These are phyloP conservation scores for Pilasporangium apinafurcum DNA, from an alignment of 352 stramenopile species.

Conservation along the genomic window DNA sequence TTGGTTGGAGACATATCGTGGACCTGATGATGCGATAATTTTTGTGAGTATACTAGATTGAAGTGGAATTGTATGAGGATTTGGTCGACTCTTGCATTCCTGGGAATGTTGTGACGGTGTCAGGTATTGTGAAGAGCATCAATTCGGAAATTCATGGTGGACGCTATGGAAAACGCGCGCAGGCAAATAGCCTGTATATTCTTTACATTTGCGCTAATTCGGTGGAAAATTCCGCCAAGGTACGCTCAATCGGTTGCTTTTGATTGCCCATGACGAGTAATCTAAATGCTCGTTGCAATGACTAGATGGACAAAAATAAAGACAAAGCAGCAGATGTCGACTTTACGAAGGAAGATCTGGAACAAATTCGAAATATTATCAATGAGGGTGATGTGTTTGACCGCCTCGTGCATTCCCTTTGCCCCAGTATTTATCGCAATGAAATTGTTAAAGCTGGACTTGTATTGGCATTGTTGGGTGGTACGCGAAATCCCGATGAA, in stretches of 20 bases:
- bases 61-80: conserved; percentile 87
- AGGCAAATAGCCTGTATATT: conserved; percentile 90
- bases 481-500: conserved; percentile 71
- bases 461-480: conserved; percentile 93
- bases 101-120: conserved; percentile 93
- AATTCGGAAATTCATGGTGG: conserved; percentile 92
- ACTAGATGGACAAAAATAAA: conserved; percentile 29
- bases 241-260: conserved; percentile 6
- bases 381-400: conserved; percentile 89
- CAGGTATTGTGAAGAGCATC: conserved; percentile 92
- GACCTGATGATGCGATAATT: too few species aligned
- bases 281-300: not conserved
- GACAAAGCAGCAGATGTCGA: conserved; percentile 51
- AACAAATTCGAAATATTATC: conserved; percentile 88
- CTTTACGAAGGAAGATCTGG: conserved; percentile 90
- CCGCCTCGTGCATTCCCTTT: conserved; percentile 93
- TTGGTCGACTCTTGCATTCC: conserved; percentile 95
- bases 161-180: conserved; percentile 84
- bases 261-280: not conserved
- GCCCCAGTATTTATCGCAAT: conserved; percentile 96
- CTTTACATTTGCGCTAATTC: conserved; percentile 93
- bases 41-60: too few species aligned
- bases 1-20: not conserved
- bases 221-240: conserved; percentile 70
- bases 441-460: conserved; percentile 97